Percentiles rank a stretch among this genome's conserved stretches.
Conservation (phyloP, 2,329 filamentous ascomycete species). For the Teratosphaeriaceae sp. region DNA sequence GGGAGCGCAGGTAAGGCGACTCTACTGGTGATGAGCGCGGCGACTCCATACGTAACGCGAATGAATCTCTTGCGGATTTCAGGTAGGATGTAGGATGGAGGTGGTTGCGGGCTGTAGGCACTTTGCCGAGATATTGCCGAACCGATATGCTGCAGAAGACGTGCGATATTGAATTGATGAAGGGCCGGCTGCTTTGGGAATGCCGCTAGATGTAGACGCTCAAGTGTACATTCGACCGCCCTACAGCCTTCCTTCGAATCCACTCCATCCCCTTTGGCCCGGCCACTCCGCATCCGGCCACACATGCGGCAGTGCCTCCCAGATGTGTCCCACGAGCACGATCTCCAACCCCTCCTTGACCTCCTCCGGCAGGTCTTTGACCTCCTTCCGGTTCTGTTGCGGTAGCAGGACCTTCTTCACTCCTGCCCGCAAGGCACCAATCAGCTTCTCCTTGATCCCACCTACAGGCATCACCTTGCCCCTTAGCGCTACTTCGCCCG, state of each 20-base stretch:
- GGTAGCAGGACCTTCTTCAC: constrained; percentile 92
- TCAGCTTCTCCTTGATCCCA: constrained; percentile 97
- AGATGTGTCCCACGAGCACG: constrained; percentile 83
- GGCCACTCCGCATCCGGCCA: constrained; percentile 91
- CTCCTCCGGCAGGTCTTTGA: constrained; percentile 82
- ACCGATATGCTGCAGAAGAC: too few species aligned
- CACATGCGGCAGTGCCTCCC: constrained; percentile 83
- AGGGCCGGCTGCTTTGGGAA: too few species aligned
- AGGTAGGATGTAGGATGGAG: background rate
- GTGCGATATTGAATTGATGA: too few species aligned
- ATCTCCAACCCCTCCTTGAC: constrained; percentile 84
- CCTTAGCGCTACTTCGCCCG: constrained; percentile 69
- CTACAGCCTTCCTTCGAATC: constrained; percentile 72
- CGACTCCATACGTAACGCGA: constrained; percentile 9
- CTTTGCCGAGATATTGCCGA: too few species aligned
- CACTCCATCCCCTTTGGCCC: constrained; percentile 59
- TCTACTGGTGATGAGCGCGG: constrained; percentile 18
- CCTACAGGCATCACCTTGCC: constrained; percentile 91
- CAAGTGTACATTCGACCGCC: background rate
- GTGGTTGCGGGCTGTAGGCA: too few species aligned
- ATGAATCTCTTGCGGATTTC: too few species aligned
- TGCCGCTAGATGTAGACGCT: background rate
- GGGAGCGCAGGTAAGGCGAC: constrained; percentile 42
- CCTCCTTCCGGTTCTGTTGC: constrained; percentile 83
- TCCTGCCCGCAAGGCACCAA: constrained; percentile 84